phyloP scores from a whole-genome alignment of 768 basidiomycete genomes.

The Leucocoprinus leucothites region DNA sequence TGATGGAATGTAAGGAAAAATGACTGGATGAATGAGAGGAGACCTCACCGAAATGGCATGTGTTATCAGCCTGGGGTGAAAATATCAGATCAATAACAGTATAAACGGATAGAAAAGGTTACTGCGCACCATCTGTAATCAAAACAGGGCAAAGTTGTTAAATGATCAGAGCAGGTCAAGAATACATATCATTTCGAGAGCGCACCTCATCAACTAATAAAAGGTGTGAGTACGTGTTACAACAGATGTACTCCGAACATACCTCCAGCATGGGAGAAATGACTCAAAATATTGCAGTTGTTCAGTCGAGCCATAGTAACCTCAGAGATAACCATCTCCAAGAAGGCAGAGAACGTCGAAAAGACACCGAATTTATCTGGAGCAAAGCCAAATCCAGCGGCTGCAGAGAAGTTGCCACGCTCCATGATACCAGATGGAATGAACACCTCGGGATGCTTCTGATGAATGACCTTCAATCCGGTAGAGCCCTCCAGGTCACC shows the following conservation, averaged over 20 bases:
- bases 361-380: constrained; percentile 82
- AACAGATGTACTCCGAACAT: constrained; percentile 19
- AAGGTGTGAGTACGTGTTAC: constrained; percentile 2
- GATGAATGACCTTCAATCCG: constrained; percentile 82
- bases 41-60: constrained; percentile 40
- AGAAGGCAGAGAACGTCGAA: constrained; percentile 89
- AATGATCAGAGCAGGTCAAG: neutral
- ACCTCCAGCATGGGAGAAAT: constrained; percentile 90
- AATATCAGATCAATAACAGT: constrained; percentile 4
- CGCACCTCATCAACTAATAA: constrained; percentile 58
- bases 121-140: constrained; percentile 27
- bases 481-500: constrained; percentile 89
- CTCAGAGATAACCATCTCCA: constrained; percentile 89
- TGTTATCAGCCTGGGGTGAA: constrained; percentile 40
- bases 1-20: constrained; percentile 42
- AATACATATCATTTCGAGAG: neutral
- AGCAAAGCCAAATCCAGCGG: constrained; percentile 85
- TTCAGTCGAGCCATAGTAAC: constrained; percentile 92
- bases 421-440: constrained; percentile 86
- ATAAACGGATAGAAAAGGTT: neutral
- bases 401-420: constrained; percentile 79
- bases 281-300: constrained; percentile 81
- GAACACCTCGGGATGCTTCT: constrained; percentile 89
- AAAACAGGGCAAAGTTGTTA: neutral
- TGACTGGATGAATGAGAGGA: constrained; percentile 13